A percentile compares a stretch with the other conserved stretches of the same genome.
Evolutionary conservation across 2,329 filamentous ascomycete species (phyloP).

Genomic region (Biscogniauxia mediterranea): DNA sequence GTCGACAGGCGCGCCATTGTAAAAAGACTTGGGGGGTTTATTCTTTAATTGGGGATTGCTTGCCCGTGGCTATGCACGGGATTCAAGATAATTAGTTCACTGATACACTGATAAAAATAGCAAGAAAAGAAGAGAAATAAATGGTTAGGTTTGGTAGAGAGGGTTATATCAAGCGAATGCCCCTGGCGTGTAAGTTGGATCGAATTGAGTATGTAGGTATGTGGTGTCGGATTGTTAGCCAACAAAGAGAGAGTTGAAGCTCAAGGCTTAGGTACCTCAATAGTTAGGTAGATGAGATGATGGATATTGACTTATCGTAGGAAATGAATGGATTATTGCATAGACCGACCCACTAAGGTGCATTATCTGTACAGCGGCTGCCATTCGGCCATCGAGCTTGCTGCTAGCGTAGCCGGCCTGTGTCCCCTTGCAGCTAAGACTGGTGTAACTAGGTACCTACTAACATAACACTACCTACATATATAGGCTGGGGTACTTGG

Average conservation of each 20-base stretch:
- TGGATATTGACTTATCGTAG: not conserved
- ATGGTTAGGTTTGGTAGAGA: not conserved
- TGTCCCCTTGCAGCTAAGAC: not conserved
- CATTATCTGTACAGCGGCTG: too few relatives aligned
- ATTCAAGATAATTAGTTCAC: not conserved
- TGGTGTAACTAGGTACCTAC: too few relatives aligned
- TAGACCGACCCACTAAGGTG: too few relatives aligned
- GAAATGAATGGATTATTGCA: not conserved
- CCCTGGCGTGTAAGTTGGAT: not conserved
- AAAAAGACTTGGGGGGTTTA: not conserved
- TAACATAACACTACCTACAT: not conserved
- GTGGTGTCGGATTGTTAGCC: not conserved
- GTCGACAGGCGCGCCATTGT: conserved; percentile 30
- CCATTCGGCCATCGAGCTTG: too few relatives aligned
- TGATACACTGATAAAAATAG: not conserved
- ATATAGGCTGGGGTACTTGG: not conserved
- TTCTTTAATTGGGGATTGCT: not conserved
- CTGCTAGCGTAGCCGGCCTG: not conserved
- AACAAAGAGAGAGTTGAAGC: not conserved
- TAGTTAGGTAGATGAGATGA: not conserved
- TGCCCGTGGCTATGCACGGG: not conserved
- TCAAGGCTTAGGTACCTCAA: not conserved
- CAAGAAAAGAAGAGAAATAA: not conserved
- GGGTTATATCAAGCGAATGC: not conserved
- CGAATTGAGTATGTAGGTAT: not conserved